These are phyloP conservation scores for Phoma herbarum DNA, from an alignment of 2,329 filamentous ascomycete genomes.

Conservation along the genomic window DNA sequence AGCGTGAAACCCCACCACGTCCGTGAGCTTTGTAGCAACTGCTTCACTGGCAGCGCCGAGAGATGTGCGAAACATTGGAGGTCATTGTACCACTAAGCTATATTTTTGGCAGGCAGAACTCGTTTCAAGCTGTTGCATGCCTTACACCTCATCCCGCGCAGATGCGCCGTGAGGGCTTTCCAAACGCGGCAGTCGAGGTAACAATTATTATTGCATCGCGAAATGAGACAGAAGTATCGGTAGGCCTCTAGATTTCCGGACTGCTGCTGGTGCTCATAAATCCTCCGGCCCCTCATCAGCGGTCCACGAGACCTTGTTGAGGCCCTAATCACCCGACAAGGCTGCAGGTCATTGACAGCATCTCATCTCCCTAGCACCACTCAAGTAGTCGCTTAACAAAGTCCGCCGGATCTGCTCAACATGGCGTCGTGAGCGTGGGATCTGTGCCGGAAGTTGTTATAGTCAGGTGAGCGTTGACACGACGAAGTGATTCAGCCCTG, in stretches of 20 bases:
- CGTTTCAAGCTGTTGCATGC: conserved; percentile 34
- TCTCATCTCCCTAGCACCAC: conserved; percentile 10
- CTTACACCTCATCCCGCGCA: conserved; percentile 18
- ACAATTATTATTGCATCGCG: conserved; percentile 27
- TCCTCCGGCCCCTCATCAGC: conserved; percentile 32
- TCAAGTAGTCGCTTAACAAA: conserved; percentile 21
- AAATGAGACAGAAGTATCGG: conserved; percentile 29
- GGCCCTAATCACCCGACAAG: conserved; percentile 26
- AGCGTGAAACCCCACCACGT: conserved; percentile 39
- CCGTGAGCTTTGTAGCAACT: conserved; percentile 22
- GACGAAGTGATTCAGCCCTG: conserved; percentile 19
- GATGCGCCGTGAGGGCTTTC: conserved; percentile 30
- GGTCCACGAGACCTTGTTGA: conserved; percentile 32
- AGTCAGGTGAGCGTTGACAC: conserved; percentile 16
- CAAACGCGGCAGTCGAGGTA: conserved; percentile 29
- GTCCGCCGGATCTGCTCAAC: conserved; percentile 15
- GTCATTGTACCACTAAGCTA: conserved; percentile 6
- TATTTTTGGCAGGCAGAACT: conserved; percentile 7
- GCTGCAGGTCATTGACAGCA: conserved; percentile 20
- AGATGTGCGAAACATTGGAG: conserved; percentile 13
- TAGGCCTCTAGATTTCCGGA: conserved; percentile 22
- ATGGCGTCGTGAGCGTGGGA: conserved; percentile 23
- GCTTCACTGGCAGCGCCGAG: conserved; percentile 23
- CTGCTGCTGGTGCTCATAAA: conserved; percentile 23
- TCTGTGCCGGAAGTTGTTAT: conserved; percentile 9